phyloP scores from a whole-genome alignment of 495 filamentous ascomycete species.

The Aspergillus nidulans region DNA sequence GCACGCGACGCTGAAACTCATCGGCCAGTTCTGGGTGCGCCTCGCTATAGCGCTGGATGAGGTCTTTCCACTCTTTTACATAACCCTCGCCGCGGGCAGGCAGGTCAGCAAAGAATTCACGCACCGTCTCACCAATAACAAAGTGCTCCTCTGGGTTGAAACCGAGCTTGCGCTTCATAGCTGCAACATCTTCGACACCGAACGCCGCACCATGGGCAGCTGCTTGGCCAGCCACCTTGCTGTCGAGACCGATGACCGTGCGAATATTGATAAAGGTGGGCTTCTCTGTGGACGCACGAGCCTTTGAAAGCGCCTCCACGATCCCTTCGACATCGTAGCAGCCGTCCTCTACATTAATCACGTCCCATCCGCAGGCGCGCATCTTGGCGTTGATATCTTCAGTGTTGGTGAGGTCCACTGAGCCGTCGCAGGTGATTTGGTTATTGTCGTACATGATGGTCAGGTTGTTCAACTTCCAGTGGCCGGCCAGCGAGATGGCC shows the following conservation, averaged over 20 bases:
- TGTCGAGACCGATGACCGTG: conserved; percentile 56
- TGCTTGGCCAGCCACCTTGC: conserved; percentile 43
- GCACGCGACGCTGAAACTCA: conserved; percentile 44
- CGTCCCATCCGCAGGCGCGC: conserved; percentile 53
- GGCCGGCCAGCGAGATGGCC: conserved; percentile 52
- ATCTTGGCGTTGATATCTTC: conserved; percentile 60
- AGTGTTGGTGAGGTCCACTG: conserved; percentile 49
- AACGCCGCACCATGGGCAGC: conserved; percentile 51
- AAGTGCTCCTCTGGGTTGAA: conserved; percentile 44
- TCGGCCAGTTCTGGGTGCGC: conserved; percentile 42
- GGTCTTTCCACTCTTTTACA: conserved; percentile 42
- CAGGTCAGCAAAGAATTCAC: conserved; percentile 46
- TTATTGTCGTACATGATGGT: conserved; percentile 59
- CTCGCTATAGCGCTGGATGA: conserved; percentile 36
- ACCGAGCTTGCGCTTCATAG: conserved; percentile 45
- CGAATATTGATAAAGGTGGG: conserved; percentile 57
- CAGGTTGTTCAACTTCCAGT: conserved; percentile 52
- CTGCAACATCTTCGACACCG: conserved; percentile 39
- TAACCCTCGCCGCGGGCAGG: conserved; percentile 34
- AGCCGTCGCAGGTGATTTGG: conserved; percentile 53
- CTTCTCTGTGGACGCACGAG: conserved; percentile 40
- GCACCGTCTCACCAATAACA: conserved; percentile 41
- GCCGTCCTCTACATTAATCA: conserved; percentile 52
- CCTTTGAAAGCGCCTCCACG: conserved; percentile 43
- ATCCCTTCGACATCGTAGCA: conserved; percentile 49